phyloP scores from a whole-genome alignment of 495 filamentous ascomycete species.

The Pyronema domesticum region DNA sequence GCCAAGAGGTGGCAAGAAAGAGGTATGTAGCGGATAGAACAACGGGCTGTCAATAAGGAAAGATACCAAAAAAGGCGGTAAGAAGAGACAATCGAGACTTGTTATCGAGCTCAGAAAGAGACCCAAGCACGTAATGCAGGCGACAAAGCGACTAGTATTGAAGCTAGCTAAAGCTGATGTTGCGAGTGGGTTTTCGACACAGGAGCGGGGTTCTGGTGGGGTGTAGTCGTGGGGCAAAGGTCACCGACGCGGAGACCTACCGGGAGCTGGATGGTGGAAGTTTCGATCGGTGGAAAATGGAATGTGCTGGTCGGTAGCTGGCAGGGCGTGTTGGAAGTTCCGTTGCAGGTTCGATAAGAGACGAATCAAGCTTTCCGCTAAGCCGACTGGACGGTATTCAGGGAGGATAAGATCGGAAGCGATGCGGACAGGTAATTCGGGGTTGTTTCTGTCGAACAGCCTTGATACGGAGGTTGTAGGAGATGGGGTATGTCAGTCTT shows the following conservation, averaged over 20 bases:
- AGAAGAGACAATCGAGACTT: not conserved
- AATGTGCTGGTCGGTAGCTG: too few relatives aligned
- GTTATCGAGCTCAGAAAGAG: not conserved
- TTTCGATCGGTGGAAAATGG: too few relatives aligned
- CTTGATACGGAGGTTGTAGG: not conserved
- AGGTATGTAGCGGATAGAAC: too few relatives aligned
- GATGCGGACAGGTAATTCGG: not conserved
- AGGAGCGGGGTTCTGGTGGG: too few relatives aligned
- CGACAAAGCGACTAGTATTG: too few relatives aligned
- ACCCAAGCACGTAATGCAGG: too few relatives aligned
- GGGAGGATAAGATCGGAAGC: not conserved
- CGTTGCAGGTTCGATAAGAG: too few relatives aligned
- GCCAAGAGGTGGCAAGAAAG: conserved; percentile 19
- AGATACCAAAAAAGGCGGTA: not conserved
- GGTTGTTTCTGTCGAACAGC: not conserved
- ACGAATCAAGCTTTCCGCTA: not conserved
- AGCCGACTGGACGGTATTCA: not conserved
- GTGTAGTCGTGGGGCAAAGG: too few relatives aligned
- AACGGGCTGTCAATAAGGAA: not conserved
- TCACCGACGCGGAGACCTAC: too few relatives aligned
- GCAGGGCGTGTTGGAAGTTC: too few relatives aligned
- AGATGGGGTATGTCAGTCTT: conserved; percentile 2
- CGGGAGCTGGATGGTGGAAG: too few relatives aligned
- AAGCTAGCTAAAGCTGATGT: not conserved
- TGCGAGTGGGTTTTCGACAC: too few relatives aligned